phyloP scores from a whole-genome alignment of 345 rosid genomes.

The Salix udensis region DNA sequence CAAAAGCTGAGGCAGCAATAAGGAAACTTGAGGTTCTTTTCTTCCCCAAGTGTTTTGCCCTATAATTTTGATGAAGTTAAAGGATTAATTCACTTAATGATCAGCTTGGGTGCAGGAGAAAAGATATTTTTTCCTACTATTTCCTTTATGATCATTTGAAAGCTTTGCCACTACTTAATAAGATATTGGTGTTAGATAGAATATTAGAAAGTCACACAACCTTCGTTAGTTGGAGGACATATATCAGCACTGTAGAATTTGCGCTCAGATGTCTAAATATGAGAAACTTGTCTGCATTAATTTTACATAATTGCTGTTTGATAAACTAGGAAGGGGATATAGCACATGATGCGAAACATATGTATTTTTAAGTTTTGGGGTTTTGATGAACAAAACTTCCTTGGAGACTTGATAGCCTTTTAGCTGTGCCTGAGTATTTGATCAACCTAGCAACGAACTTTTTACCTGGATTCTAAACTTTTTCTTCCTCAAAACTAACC shows the following conservation, averaged over 20 bases:
- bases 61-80: background rate
- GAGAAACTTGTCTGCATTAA: background rate
- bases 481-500: background rate
- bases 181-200: background rate
- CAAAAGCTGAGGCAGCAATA: constrained; percentile 93
- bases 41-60: constrained; percentile 14
- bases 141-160: constrained; percentile 6
- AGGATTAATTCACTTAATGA: background rate
- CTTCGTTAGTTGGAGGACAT: background rate
- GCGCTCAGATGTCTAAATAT: background rate
- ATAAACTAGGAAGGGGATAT: background rate
- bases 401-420: background rate
- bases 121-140: background rate
- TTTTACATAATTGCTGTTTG: background rate
- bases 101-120: background rate
- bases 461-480: background rate
- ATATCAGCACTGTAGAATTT: background rate
- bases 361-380: background rate
- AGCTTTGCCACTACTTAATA: background rate
- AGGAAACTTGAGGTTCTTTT: constrained; percentile 82
- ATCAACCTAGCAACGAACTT: background rate
- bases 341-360: background rate
- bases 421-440: background rate
- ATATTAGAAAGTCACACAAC: background rate
- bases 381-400: background rate